Percentiles rank a stretch among this genome's conserved stretches.
phyloP scores from a whole-genome alignment of 2,329 filamentous ascomycete species.

The Calonectria leucothoes region DNA sequence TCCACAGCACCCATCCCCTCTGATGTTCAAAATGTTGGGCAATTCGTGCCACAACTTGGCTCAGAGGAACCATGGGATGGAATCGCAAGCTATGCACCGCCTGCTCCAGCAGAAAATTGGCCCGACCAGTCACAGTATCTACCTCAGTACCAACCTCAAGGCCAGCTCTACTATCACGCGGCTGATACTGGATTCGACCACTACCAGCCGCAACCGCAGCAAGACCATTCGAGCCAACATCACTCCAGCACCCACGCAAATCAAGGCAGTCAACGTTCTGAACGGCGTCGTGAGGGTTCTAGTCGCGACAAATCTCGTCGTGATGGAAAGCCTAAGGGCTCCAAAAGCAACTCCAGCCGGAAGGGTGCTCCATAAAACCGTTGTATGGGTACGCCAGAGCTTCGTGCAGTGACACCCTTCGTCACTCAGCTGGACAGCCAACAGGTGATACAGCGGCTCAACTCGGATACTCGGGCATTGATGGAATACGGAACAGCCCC shows the following conservation, averaged over 20 bases:
- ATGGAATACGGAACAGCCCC: not conserved
- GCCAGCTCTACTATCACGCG: not conserved
- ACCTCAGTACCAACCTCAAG: not conserved
- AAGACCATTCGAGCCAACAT: not conserved
- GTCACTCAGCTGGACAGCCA: constrained; percentile 4
- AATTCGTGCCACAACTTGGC: constrained; percentile 13
- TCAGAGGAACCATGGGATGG: constrained; percentile 18
- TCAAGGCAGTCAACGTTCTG: constrained; percentile 1
- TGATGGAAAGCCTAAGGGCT: not conserved
- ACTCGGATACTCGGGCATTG: not conserved
- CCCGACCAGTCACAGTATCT: not conserved
- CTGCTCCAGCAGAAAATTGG: not conserved
- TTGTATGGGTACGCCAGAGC: not conserved
- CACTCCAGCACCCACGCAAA: not conserved
- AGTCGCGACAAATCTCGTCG: not conserved
- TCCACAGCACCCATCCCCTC: not conserved
- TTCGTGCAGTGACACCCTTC: not conserved
- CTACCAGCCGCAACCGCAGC: not conserved
- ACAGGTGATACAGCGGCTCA: not conserved
- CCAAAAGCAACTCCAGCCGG: constrained; percentile 10
- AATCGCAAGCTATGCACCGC: not conserved
- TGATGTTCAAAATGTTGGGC: not conserved
- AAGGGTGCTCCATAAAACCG: not conserved
- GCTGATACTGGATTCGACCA: not conserved
- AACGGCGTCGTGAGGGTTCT: not conserved